These are phyloP conservation scores for Tetrapisispora iriomotensis DNA, from an alignment of 805 yeast genomes.

Conservation along the genomic window DNA sequence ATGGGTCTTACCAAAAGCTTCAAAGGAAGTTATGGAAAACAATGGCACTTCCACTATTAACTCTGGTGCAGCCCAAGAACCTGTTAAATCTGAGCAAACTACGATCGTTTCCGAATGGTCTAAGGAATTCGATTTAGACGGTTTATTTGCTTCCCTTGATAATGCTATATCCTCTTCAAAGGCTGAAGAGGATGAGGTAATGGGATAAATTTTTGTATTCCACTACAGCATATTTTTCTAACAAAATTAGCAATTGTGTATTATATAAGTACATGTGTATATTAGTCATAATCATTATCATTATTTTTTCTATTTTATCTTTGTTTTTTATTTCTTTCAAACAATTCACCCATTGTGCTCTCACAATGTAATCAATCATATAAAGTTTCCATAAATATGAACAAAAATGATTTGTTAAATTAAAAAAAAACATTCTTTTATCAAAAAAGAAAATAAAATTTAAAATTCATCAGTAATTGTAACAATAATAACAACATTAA, in stretches of 20 bases:
- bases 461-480: too few relatives aligned
- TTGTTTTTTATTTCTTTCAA: background rate
- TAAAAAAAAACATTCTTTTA: background rate
- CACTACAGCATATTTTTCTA: background rate
- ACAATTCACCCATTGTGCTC: background rate
- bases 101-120: slow-evolving; percentile 87
- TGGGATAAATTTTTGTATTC: slow-evolving; percentile 2
- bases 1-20: slow-evolving; percentile 70
- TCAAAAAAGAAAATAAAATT: background rate
- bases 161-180: slow-evolving; percentile 22
- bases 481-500: too few relatives aligned
- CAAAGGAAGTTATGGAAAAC: slow-evolving; percentile 30
- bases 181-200: slow-evolving; percentile 14
- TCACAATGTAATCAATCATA: background rate
- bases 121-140: slow-evolving; percentile 86
- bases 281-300: background rate
- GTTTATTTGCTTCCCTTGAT: slow-evolving; percentile 45
- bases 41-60: slow-evolving; percentile 28
- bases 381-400: background rate
- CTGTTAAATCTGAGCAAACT: slow-evolving; percentile 46
- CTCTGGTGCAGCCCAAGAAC: slow-evolving; percentile 31
- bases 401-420: background rate
- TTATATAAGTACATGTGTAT: background rate
- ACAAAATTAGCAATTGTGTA: background rate
- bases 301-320: background rate